These are phyloP conservation scores for Diaporthe nobilis DNA, from an alignment of 2,329 filamentous ascomycete species.

Conservation along the genomic window DNA sequence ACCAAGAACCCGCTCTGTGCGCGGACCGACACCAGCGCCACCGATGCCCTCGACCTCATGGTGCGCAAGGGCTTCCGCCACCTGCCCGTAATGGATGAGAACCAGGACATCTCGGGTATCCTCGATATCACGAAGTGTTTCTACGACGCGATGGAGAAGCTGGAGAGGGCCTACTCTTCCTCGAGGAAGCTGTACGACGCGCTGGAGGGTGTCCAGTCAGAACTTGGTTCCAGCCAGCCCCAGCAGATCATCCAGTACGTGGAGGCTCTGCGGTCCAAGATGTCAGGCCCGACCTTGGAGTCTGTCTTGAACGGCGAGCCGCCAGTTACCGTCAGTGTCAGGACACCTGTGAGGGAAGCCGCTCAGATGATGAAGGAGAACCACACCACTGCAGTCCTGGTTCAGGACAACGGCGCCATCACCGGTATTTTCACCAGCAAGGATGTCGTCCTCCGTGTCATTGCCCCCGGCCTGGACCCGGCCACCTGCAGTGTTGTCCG, in stretches of 20 bases:
- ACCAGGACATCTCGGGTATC: slow-evolving; percentile 98
- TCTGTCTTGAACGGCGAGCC: slow-evolving; percentile 92
- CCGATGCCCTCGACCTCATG: slow-evolving; percentile 97
- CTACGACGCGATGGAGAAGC: slow-evolving; percentile 99
- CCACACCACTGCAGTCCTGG: slow-evolving; percentile 95
- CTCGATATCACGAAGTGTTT: slow-evolving; percentile 99
- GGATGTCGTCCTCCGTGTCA: slow-evolving; percentile 97
- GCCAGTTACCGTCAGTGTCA: slow-evolving; percentile 93
- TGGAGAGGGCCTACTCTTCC: slow-evolving; percentile 96
- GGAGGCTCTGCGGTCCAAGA: slow-evolving; percentile 93
- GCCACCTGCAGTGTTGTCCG: slow-evolving; percentile 96
- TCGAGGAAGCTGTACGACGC: slow-evolving; percentile 99
- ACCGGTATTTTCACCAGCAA: slow-evolving; percentile 99
- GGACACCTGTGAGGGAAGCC: slow-evolving; percentile 96
- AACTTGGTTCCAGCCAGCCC: slow-evolving; percentile 94
- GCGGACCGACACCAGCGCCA: slow-evolving; percentile 96
- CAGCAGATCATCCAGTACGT: slow-evolving; percentile 99
- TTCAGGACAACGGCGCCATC: slow-evolving; percentile 96
- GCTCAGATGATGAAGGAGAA: slow-evolving; percentile 98
- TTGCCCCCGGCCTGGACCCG: slow-evolving; percentile 95
- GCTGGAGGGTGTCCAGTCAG: slow-evolving; percentile 96
- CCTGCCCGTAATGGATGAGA: slow-evolving; percentile 99
- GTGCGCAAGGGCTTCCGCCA: slow-evolving; percentile 98
- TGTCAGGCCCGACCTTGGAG: slow-evolving; percentile 97
- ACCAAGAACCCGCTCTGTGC: slow-evolving; percentile 99